Evolutionary conservation across 495 filamentous ascomycete genomes (phyloP).

Genomic region (Aspergillus funiculosus): DNA sequence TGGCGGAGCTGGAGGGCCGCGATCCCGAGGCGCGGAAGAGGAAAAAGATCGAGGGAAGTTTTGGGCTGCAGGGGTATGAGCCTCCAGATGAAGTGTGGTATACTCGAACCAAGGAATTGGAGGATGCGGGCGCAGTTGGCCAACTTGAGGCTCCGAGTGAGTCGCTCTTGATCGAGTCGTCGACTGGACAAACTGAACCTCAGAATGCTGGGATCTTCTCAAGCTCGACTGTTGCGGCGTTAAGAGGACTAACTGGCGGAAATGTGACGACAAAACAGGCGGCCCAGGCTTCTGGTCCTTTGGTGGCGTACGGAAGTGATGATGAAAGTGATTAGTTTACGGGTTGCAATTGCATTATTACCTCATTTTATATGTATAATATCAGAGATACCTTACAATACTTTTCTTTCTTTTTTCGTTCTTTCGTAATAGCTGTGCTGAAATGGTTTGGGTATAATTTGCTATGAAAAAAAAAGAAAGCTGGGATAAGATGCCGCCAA

Average conservation of each 20-base stretch:
- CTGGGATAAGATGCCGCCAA: constrained; percentile 24
- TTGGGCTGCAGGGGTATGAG: constrained; percentile 87
- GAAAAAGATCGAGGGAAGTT: constrained; percentile 82
- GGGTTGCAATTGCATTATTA: constrained; percentile 10
- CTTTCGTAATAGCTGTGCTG: constrained; percentile 1
- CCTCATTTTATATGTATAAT: constrained; percentile 30
- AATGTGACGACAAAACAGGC: constrained; percentile 33
- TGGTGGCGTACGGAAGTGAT: constrained; percentile 90
- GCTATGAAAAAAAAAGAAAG: constrained; percentile 21
- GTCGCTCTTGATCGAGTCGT: constrained; percentile 40
- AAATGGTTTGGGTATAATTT: constrained; percentile 28
- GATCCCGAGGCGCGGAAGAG: constrained; percentile 81
- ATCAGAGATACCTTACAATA: constrained; percentile 38
- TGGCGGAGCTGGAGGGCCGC: constrained; percentile 89
- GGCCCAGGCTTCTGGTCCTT: constrained; percentile 49
- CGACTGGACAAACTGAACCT: constrained; percentile 13
- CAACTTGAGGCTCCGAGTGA: constrained; percentile 43
- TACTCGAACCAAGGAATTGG: constrained; percentile 52
- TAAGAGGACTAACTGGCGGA: constrained; percentile 49
- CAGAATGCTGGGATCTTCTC: constrained; percentile 65
- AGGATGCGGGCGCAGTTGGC: constrained; percentile 28
- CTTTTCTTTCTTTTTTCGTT: constrained; percentile 12
- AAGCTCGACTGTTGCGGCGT: constrained; percentile 66
- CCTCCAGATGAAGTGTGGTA: constrained; percentile 94
- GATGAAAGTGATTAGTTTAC: constrained; percentile 58